A percentile compares a stretch with the other conserved stretches of the same genome.
Evolutionary conservation across 2,329 filamentous ascomycete species (phyloP).

Genomic region (Colletotrichum lini): DNA sequence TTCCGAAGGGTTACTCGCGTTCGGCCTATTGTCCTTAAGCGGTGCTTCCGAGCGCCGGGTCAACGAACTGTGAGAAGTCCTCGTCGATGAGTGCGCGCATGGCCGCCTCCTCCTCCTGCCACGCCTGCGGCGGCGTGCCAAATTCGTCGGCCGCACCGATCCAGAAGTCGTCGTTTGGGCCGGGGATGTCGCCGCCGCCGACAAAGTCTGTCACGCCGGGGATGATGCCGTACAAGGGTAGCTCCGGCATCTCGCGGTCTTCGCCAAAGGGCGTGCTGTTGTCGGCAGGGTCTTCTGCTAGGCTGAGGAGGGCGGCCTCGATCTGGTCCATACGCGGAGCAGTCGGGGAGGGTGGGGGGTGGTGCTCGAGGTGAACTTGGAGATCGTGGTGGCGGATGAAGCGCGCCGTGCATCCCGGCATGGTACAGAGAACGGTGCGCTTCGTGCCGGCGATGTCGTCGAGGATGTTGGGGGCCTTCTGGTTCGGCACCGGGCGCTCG

Average conservation of each 20-base stretch:
- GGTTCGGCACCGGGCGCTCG: slow-evolving; percentile 56
- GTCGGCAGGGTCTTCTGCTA: slow-evolving; percentile 42
- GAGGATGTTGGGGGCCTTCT: slow-evolving; percentile 51
- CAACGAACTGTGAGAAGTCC: slow-evolving; percentile 36
- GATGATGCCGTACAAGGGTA: slow-evolving; percentile 37
- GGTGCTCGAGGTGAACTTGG: slow-evolving; percentile 59
- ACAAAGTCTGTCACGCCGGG: slow-evolving; percentile 33
- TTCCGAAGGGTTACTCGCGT: not conserved
- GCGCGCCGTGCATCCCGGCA: slow-evolving; percentile 58
- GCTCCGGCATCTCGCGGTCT: slow-evolving; percentile 39
- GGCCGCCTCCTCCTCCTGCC: slow-evolving; percentile 61
- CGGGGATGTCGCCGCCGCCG: slow-evolving; percentile 10
- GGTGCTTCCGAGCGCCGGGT: slow-evolving; percentile 38
- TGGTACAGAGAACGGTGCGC: slow-evolving; percentile 60
- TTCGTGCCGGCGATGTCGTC: slow-evolving; percentile 61
- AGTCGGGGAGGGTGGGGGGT: slow-evolving; percentile 43
- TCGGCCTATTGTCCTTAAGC: slow-evolving; percentile 6
- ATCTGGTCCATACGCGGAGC: slow-evolving; percentile 33
- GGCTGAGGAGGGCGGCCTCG: slow-evolving; percentile 38
- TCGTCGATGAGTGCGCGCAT: slow-evolving; percentile 56
- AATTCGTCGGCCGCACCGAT: slow-evolving; percentile 53
- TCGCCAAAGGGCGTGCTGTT: slow-evolving; percentile 22
- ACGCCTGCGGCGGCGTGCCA: slow-evolving; percentile 49
- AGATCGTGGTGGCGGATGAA: slow-evolving; percentile 68
- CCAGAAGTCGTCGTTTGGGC: slow-evolving; percentile 45